These are phyloP conservation scores for Rutstroemia sp. DNA, from an alignment of 2,329 filamentous ascomycete species.

Conservation along the genomic window DNA sequence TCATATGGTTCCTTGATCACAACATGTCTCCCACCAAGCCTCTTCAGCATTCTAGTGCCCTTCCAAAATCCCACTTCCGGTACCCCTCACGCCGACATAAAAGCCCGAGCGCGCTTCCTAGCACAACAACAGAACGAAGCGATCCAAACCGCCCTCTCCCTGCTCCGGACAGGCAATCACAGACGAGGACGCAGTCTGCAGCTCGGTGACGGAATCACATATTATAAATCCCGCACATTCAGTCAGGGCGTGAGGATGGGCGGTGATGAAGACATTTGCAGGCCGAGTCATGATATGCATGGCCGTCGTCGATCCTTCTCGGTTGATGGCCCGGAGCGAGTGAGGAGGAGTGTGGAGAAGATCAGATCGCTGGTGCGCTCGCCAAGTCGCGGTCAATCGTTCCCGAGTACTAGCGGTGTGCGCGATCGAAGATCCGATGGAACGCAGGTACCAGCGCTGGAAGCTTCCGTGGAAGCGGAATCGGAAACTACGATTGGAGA, in stretches of 20 bases:
- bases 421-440: neutral
- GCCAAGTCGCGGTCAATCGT: neutral
- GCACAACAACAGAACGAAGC: conserved; percentile 50
- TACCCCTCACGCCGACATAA: conserved; percentile 59
- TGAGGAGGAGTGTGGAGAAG: conserved; percentile 35
- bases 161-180: conserved; percentile 13
- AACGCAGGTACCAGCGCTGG: neutral
- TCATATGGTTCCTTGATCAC: conserved; percentile 86
- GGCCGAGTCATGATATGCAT: conserved; percentile 32
- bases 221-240: conserved; percentile 15
- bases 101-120: conserved; percentile 60
- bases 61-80: conserved; percentile 52
- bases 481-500: conserved; percentile 9
- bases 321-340: conserved; percentile 28
- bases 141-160: conserved; percentile 16
- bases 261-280: conserved; percentile 28
- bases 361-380: conserved; percentile 28
- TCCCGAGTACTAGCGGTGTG: neutral
- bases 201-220: conserved; percentile 11
- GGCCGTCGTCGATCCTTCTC: conserved; percentile 21
- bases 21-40: conserved; percentile 56
- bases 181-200: conserved; percentile 16
- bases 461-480: neutral
- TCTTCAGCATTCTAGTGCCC: conserved; percentile 34
- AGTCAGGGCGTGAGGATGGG: conserved; percentile 25